Percentiles rank a stretch among this genome's conserved stretches.
Conservation (phyloP, 176 grass and related monocot species). For the Avena atlantica region DNA sequence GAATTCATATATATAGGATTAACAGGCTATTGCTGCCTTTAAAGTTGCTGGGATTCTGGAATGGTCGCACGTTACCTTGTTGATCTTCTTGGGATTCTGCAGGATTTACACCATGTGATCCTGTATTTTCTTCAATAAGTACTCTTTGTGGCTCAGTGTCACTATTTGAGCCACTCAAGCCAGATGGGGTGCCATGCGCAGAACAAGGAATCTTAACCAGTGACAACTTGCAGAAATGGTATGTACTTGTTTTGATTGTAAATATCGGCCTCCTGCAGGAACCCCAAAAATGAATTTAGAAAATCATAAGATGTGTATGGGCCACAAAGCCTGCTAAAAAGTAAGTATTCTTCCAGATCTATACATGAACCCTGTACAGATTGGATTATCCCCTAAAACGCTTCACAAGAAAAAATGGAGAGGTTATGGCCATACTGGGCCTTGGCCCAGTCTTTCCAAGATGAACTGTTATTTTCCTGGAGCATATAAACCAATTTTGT, state of each 20-base stretch:
- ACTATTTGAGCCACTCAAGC: constrained; percentile 33
- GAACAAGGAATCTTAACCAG: constrained; percentile 61
- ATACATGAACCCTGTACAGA: background rate
- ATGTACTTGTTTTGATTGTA: constrained; percentile 74
- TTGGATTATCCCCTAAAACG: background rate
- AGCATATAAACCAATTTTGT: too few relatives aligned
- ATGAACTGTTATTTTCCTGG: too few relatives aligned
- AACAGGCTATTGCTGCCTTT: background rate
- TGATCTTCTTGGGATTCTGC: constrained; percentile 17
- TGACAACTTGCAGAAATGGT: constrained; percentile 97
- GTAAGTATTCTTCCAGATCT: background rate
- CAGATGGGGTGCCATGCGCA: constrained; percentile 19
- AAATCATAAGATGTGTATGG: constrained; percentile 8
- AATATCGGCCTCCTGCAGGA: constrained; percentile 72
- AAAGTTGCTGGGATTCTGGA: constrained; percentile 2
- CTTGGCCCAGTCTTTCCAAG: too few relatives aligned
- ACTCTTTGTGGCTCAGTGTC: constrained; percentile 25
- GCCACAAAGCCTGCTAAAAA: constrained; percentile 26
- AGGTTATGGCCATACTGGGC: too few relatives aligned
- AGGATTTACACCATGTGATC: constrained; percentile 32
- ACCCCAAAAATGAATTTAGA: constrained; percentile 7
- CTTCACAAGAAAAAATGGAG: background rate
- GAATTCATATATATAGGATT: background rate
- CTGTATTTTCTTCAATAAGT: constrained; percentile 35
- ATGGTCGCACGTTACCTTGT: constrained; percentile 33